Conservation (phyloP, 1,284 basidiomycete species). For the Ustilago shanxiensis region DNA sequence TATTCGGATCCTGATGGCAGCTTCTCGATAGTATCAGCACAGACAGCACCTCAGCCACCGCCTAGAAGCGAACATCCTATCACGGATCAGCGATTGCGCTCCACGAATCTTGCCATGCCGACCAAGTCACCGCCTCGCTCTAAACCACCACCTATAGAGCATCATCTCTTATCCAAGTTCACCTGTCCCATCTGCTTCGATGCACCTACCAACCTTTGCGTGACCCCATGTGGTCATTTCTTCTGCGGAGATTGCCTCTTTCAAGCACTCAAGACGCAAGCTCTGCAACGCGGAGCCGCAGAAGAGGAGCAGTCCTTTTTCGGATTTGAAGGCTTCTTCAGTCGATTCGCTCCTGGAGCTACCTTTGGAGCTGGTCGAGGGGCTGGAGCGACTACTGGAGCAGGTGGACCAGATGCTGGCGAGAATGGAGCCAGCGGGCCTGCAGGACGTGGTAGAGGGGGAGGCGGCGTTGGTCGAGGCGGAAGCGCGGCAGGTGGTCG, state of each 20-base stretch:
- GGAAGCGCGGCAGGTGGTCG: conserved; percentile 15
- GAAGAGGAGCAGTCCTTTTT: conserved; percentile 39
- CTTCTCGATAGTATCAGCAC: conserved; percentile 25
- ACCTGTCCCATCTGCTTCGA: conserved; percentile 66
- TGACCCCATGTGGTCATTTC: conserved; percentile 65
- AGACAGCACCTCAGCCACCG: conserved; percentile 8
- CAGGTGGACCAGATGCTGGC: background rate
- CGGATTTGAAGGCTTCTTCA: conserved; percentile 27
- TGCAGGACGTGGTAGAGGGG: conserved; percentile 22
- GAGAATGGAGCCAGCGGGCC: conserved; percentile 11
- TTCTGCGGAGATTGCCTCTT: conserved; percentile 65
- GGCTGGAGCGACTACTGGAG: background rate
- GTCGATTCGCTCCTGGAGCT: conserved; percentile 36
- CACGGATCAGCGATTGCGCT: conserved; percentile 40
- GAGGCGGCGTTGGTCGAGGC: conserved; percentile 6
- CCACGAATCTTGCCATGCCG: conserved; percentile 36
- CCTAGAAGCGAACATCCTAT: conserved; percentile 36
- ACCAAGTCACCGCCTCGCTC: conserved; percentile 42
- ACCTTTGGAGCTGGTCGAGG: conserved; percentile 7
- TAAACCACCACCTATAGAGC: conserved; percentile 50
- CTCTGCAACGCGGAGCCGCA: conserved; percentile 40
- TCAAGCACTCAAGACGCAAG: conserved; percentile 57
- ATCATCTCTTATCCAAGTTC: conserved; percentile 56
- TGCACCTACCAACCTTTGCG: conserved; percentile 46
- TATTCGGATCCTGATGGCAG: conserved; percentile 22